phyloP scores from a whole-genome alignment of 2,329 filamentous ascomycete genomes.

The Pleomassaria siparia region DNA sequence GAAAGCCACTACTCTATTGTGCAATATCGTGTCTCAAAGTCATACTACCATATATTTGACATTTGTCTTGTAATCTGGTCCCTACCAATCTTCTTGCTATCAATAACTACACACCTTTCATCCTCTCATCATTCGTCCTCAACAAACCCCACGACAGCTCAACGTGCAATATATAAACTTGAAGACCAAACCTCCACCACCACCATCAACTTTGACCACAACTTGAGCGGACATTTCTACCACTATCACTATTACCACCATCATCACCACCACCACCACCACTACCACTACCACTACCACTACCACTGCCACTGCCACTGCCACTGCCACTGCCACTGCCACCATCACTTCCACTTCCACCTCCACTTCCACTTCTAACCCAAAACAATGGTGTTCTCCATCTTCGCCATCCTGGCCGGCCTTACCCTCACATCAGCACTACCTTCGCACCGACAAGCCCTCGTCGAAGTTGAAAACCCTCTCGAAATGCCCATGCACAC shows the following conservation, averaged over 20 bases:
- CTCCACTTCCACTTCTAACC: neutral
- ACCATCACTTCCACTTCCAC: neutral
- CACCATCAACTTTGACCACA: neutral
- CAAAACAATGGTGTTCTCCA: conserved; percentile 2
- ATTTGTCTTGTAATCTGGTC: neutral
- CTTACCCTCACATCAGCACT: conserved; percentile 5
- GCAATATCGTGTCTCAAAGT: neutral
- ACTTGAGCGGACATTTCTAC: neutral
- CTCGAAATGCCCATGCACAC: conserved; percentile 19
- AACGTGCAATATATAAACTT: neutral
- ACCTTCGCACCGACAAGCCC: conserved; percentile 3
- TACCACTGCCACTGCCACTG: neutral
- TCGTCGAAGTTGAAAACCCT: neutral
- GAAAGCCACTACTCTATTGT: conserved; percentile 4
- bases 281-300: neutral
- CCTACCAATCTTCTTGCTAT: neutral
- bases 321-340: neutral
- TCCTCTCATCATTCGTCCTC: neutral
- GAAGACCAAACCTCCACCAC: neutral
- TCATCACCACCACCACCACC: neutral
- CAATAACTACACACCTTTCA: neutral
- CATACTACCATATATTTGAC: neutral
- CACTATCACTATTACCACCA: neutral
- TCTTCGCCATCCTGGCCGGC: neutral
- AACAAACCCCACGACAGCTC: neutral